Conservation (phyloP, 2,329 filamentous ascomycete genomes). For the Penicillium freii region DNA sequence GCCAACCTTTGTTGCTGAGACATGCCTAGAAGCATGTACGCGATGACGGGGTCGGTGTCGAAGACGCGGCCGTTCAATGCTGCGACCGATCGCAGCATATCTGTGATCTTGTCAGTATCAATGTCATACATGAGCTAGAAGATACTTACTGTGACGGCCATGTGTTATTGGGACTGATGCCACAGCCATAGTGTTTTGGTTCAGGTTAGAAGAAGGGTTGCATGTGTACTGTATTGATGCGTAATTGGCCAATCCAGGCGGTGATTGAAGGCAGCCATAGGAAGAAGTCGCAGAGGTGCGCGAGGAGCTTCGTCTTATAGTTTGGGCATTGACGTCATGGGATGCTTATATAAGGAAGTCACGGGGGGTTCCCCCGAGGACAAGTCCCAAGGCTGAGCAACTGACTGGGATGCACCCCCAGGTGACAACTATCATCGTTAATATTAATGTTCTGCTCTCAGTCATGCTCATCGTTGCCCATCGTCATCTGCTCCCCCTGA, state of each 20-base stretch:
- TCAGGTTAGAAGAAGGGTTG: neutral
- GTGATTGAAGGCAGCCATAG: neutral
- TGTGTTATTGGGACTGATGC: slow-evolving; percentile 6
- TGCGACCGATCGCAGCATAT: slow-evolving; percentile 13
- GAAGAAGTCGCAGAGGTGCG: neutral
- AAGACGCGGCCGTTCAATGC: slow-evolving; percentile 23
- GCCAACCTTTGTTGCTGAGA: slow-evolving; percentile 17
- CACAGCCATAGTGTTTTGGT: neutral
- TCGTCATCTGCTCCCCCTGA: no score
- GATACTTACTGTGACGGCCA: slow-evolving; percentile 2
- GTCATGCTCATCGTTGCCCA: neutral
- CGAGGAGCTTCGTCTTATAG: neutral
- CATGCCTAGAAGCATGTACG: slow-evolving; percentile 24
- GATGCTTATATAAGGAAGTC: neutral
- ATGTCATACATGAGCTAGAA: neutral
- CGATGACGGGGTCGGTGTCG: slow-evolving; percentile 21
- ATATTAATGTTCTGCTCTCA: neutral
- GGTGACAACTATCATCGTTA: neutral
- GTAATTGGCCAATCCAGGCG: neutral
- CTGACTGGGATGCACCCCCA: neutral
- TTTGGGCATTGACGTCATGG: neutral
- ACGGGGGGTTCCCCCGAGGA: neutral
- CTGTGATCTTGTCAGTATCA: slow-evolving; percentile 9
- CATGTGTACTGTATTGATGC: neutral
- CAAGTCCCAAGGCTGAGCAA: neutral